Conservation (phyloP, 1,139 yeast species). For the Protomyces arabidopsidicola region DNA sequence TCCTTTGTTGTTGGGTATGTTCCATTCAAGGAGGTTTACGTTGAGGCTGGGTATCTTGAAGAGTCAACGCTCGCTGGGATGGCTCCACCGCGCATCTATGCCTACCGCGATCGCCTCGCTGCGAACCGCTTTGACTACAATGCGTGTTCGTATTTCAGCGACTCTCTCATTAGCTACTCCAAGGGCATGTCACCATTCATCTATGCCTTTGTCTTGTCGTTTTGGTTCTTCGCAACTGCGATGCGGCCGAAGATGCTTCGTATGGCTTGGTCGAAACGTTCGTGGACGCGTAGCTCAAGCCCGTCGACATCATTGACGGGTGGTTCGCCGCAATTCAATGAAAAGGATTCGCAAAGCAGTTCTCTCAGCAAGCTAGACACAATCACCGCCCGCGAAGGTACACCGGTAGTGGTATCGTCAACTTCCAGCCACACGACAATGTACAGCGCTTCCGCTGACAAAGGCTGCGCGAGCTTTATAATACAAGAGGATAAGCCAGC, state of each 20-base stretch:
- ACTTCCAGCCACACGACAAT: no score
- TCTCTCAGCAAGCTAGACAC: no score
- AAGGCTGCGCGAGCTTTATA: no score
- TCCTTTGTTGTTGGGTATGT: background rate
- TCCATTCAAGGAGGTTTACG: background rate
- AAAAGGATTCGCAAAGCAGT: no score
- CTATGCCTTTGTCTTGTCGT: background rate
- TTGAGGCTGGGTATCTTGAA: background rate
- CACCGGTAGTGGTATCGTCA: no score
- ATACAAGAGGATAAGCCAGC: no score
- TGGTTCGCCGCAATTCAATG: no score
- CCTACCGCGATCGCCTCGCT: background rate
- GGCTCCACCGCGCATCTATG: background rate
- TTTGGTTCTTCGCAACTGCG: background rate
- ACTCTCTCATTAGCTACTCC: background rate
- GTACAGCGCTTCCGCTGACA: no score
- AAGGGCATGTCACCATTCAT: background rate
- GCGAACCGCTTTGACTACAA: background rate
- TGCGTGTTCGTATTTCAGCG: background rate
- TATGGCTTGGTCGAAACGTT: background rate
- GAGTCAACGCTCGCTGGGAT: background rate
- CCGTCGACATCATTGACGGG: no score
- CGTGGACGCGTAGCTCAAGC: no score
- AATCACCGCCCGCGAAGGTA: no score
- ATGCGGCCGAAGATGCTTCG: background rate